These are phyloP conservation scores for Brachypodium distachyon DNA, from an alignment of 202 grass and related monocot species.

Conservation along the genomic window DNA sequence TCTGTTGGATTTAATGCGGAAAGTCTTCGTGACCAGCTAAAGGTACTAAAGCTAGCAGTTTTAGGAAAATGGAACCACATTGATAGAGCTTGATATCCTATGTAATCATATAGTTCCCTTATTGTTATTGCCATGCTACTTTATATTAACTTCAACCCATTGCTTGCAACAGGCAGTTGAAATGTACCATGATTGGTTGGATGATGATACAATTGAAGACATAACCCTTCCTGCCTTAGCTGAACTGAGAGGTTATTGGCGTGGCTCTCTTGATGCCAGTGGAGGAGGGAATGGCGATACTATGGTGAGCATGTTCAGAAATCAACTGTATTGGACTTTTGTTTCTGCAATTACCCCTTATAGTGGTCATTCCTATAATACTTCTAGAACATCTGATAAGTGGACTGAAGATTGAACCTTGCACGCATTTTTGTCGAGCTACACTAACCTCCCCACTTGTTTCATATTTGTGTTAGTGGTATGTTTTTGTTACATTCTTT, in stretches of 20 bases:
- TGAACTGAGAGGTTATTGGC: slow-evolving; percentile 93
- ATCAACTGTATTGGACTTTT: background rate
- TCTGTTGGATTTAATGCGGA: slow-evolving; percentile 89
- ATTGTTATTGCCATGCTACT: slow-evolving; percentile 7
- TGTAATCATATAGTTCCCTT: background rate
- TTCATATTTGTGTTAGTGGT: background rate
- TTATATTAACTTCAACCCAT: slow-evolving; percentile 8
- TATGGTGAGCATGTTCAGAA: slow-evolving; percentile 46
- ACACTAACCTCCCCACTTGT: background rate
- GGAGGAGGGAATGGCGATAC: slow-evolving; percentile 99
- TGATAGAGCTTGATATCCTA: background rate
- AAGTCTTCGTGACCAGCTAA: slow-evolving; percentile 83
- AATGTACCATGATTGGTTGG: slow-evolving; percentile 69
- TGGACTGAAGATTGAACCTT: no score
- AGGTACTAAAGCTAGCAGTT: slow-evolving; percentile 43
- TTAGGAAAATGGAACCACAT: slow-evolving; percentile 1
- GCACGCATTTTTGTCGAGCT: slow-evolving; percentile 8
- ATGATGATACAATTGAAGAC: slow-evolving; percentile 72
- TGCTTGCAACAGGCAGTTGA: slow-evolving; percentile 59
- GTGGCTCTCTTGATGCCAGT: slow-evolving; percentile 91
- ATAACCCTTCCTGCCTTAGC: slow-evolving; percentile 93
- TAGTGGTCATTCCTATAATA: slow-evolving; percentile 22
- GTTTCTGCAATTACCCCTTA: background rate
- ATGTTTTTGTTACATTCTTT: slow-evolving; percentile 14
- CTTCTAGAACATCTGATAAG: no score